A percentile compares a stretch with the other conserved stretches of the same genome.
Conservation (phyloP, 345 rosid species). For the thale cress (Arabidopsis thaliana) region TAIR10.1 NC_003075.7:12837001-12837500, state of each 20-base stretch:
- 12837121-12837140: too few relatives aligned
- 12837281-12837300: background rate
- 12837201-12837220: too few relatives aligned
- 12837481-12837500: slow-evolving; percentile 2
- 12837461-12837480: background rate
- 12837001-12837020: slow-evolving; percentile 12
- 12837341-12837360: slow-evolving; percentile 5
- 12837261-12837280: background rate
- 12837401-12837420: slow-evolving; percentile 38
- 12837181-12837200: too few relatives aligned
- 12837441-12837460: slow-evolving; percentile 16
- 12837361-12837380: background rate
- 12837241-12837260: too few relatives aligned
- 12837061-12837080: slow-evolving; percentile 20
- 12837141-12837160: too few relatives aligned
- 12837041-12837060: slow-evolving; percentile 21
- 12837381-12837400: slow-evolving; percentile 27
- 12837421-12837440: slow-evolving; percentile 12
- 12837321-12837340: slow-evolving; percentile 8
- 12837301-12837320: background rate
- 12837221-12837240: too few relatives aligned
- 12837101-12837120: background rate
- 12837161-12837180: too few relatives aligned
- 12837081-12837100: slow-evolving; percentile 11
- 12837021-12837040: slow-evolving; percentile 30